Base-by-base conservation (phyloP, 768 basidiomycete species). In the Fibroporia radiculosa region DNA sequence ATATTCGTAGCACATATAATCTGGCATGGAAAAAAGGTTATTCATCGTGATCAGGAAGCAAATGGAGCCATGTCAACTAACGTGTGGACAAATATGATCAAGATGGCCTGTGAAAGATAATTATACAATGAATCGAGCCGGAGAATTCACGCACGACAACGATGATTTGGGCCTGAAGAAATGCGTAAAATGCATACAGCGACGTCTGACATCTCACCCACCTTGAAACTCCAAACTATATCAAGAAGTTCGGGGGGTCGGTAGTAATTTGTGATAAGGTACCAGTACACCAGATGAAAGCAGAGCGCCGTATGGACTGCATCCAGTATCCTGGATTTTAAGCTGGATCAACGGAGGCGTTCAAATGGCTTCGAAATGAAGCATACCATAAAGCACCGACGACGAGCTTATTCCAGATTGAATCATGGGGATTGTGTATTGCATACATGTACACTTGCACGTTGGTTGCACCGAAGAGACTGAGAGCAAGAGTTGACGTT, bases 191-290 rank as follows among this genome's bases (percentile, higher is more conserved):
- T 31, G 29, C 10, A 8, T 31, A n/a, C 10, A 31, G 8, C n/a
- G 8, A 8, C n/a, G 29, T n/a, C n/a, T n/a, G n/a, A 31, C 29
- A 31, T 31, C 10, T 31, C 10, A 33, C 44, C 14, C 12, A 51
- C 53, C 50, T 54, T 54, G 50, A 49, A 49, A 27, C 53, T 54
- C 52, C 49, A 51, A 3, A 52, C 41, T 26, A 51, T 47, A 11
- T 43, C 27, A 6, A 40, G 45, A 36, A 51, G 51, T 31, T 44
- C 47, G 41, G 26, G 41, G 18, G 51, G 47, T 24, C 46, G 45
- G 36, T 28, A 28, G 23, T 49, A 50, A 32, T 53, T 46, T 32
- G 44, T 48, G 35, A 56, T 47, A 12, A 56, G 47, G 23, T 56
- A 56, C 29, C 37, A 45, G 27, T 56, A 56, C 25, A 56, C 49